These are phyloP conservation scores for Mucor sp. DNA, from an alignment of 371 early-diverging fungal species.

Conservation along the genomic window DNA sequence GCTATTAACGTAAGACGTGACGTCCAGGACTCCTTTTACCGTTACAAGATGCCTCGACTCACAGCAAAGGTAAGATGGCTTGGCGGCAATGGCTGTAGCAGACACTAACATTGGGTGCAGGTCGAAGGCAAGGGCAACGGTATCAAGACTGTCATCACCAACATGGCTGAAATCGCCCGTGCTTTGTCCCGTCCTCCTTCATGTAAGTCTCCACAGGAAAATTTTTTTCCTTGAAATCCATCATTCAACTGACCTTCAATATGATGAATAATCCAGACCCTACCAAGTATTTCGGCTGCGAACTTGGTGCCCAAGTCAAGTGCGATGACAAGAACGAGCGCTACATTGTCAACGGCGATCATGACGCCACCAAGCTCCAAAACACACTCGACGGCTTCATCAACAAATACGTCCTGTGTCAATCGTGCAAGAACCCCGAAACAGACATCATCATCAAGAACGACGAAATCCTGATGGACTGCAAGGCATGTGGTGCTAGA, in stretches of 20 bases:
- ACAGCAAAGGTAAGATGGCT: conserved; percentile 68
- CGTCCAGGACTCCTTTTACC: conserved; percentile 93
- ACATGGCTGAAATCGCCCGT: conserved; percentile 95
- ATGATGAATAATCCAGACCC: conserved; percentile 50
- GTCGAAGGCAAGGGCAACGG: conserved; percentile 99
- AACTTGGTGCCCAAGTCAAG: conserved; percentile 95
- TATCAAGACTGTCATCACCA: conserved; percentile 98
- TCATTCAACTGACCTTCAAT: not conserved
- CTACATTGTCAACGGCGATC: conserved; percentile 98
- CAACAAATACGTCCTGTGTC: conserved; percentile 96
- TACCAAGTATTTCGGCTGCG: conserved; percentile 96
- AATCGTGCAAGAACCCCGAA: conserved; percentile 97
- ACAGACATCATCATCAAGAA: conserved; percentile 80
- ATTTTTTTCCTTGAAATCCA: not conserved
- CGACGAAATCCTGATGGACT: conserved; percentile 55
- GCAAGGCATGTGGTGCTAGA: conserved; percentile 94
- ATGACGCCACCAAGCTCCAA: conserved; percentile 92
- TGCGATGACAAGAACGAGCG: conserved; percentile 90
- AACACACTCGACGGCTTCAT: conserved; percentile 93
- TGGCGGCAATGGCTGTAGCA: not conserved
- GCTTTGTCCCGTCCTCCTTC: conserved; percentile 92
- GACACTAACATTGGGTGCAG: conserved; percentile 32
- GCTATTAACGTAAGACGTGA: conserved; percentile 86
- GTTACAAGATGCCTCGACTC: conserved; percentile 99
- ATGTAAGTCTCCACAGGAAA: conserved; percentile 45